phyloP scores from a whole-genome alignment of 2,329 filamentous ascomycete genomes.

The Pseudogymnoascus sp. region DNA sequence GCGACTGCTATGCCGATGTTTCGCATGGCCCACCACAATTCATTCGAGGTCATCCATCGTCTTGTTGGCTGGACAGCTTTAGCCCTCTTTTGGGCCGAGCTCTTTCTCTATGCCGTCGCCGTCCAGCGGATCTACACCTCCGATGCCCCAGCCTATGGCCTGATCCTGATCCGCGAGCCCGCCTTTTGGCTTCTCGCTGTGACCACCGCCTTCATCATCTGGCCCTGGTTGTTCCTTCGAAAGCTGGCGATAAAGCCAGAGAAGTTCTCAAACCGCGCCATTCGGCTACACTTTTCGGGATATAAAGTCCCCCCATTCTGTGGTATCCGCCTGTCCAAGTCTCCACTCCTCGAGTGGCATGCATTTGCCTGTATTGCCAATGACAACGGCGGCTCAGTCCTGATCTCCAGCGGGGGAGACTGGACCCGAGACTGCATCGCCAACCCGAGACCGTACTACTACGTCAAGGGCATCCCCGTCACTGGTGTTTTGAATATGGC shows the following conservation, averaged over 20 bases:
- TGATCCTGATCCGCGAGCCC: slow-evolving; percentile 27
- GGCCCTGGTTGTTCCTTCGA: slow-evolving; percentile 51
- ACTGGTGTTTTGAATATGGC: slow-evolving; percentile 30
- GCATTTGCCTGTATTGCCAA: slow-evolving; percentile 49
- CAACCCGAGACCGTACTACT: slow-evolving; percentile 41
- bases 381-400: slow-evolving; percentile 41
- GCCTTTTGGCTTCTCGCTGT: slow-evolving; percentile 49
- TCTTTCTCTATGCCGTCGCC: slow-evolving; percentile 30
- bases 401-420: slow-evolving; percentile 49
- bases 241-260: slow-evolving; percentile 43
- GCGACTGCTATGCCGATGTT: slow-evolving; percentile 42
- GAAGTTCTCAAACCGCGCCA: slow-evolving; percentile 47
- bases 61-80: slow-evolving; percentile 47
- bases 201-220: slow-evolving; percentile 42
- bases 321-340: slow-evolving; percentile 38
- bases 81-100: slow-evolving; percentile 40
- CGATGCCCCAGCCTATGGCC: slow-evolving; percentile 11
- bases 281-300: slow-evolving; percentile 45
- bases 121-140: slow-evolving; percentile 13
- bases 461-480: slow-evolving; percentile 43
- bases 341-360: slow-evolving; percentile 47
- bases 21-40: slow-evolving; percentile 42
- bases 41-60: slow-evolving; percentile 48
- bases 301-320: slow-evolving; percentile 32
- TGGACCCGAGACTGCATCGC: slow-evolving; percentile 46